Conservation (phyloP, 805 yeast species). For the Kodamaea fukazawae region DNA sequence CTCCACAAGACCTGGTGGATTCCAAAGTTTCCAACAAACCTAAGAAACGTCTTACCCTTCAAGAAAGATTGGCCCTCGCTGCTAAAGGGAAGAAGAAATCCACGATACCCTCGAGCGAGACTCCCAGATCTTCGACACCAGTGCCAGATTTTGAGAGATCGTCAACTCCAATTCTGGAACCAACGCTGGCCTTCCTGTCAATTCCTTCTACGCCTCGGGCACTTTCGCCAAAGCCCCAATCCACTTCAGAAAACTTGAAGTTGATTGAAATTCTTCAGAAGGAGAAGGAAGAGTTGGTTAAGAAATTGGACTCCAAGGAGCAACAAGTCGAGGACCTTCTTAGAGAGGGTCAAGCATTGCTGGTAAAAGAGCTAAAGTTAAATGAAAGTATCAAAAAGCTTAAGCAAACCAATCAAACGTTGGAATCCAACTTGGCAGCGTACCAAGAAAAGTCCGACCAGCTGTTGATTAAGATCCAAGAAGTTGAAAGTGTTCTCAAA, state of each 20-base stretch:
- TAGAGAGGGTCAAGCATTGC: slow-evolving; percentile 72
- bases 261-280: neutral
- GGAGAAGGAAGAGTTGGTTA: slow-evolving; percentile 6
- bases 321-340: slow-evolving; percentile 60
- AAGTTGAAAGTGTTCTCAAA: slow-evolving; percentile 35
- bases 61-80: slow-evolving; percentile 82
- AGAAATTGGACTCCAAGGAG: slow-evolving; percentile 43
- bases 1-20: no score
- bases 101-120: slow-evolving; percentile 9
- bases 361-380: slow-evolving; percentile 66
- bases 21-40: slow-evolving; percentile 4
- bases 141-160: neutral
- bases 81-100: slow-evolving; percentile 49
- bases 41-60: slow-evolving; percentile 62
- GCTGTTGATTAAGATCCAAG: slow-evolving; percentile 32
- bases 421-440: slow-evolving; percentile 29
- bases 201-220: slow-evolving; percentile 3
- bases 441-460: slow-evolving; percentile 31
- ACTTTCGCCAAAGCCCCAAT: slow-evolving; percentile 6
- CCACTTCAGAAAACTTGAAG: slow-evolving; percentile 1
- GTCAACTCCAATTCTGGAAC: neutral
- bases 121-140: slow-evolving; percentile 1
- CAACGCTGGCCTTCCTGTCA: slow-evolving; percentile 2
- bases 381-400: slow-evolving; percentile 65
- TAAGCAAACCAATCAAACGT: slow-evolving; percentile 32